Evolutionary conservation across 1,139 yeast genomes (phyloP), one percentile per base, ranked within the genome.

Genomic region (Lodderomyces metapsilosis): DNA sequence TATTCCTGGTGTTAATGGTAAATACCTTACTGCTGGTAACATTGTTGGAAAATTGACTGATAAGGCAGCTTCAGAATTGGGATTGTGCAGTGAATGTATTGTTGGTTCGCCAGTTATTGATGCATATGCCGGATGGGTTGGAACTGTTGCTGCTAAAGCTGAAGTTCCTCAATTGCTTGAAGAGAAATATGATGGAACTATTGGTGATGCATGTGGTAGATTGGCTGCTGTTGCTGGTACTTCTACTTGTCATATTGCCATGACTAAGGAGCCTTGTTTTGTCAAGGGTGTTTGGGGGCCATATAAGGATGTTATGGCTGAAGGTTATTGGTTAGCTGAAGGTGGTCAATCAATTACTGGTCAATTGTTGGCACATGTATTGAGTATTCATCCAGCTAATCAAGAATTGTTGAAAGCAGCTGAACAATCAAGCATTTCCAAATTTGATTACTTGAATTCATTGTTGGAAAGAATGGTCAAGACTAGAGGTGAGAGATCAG

Each of bases 211-310:
- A 8, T 76, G 85, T 52, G 95, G 95, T 47, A 78, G 98, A 54
- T 71, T 92, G 52, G 98, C 98, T 12, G 96, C 97, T 1, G 97
- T 92, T 21, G 98, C 98, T 0, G 98, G 98, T 47, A 92, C 98
- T 5, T 89, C 97, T 1, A 92, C 98, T 2, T 92, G 98, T 61
- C 98, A 92, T 62, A 80, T 92, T 54, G 91, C 89, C 45, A 76
- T 91, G 77, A 85, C 96, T 27, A 76, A 80, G 49, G 84, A 87
- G 24, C 87, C 96, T 0, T 80, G 88, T 38, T 91, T 92, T 61
- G 98, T 92, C 11, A 81, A 88, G 38, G 98, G 98, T 44, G 97
- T 92, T 25, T 92, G 98, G 98, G 98, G 98, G 16, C 98, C 98
- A 3, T 92, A 92, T 66, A 78, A 89, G 55, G 96, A 91, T 61